Conservation (phyloP, 495 filamentous ascomycete species). For the Aspergillus homomorphus region DNA sequence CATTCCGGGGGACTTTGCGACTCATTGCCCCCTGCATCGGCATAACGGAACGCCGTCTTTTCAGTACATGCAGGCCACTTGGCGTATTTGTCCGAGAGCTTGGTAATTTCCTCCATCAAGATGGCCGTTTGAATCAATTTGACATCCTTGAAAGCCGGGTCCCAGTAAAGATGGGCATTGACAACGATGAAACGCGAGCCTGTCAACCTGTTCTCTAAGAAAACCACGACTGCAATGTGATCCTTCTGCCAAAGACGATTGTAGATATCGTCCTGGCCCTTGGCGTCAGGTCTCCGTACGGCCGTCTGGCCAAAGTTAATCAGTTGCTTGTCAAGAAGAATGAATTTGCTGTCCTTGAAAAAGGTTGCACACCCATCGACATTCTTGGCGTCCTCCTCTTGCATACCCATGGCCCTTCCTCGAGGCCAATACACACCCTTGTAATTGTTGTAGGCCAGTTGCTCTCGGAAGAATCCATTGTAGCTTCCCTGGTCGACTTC, state of each 20-base stretch:
- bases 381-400: conserved; percentile 74
- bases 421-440: conserved; percentile 90
- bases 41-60: conserved; percentile 69
- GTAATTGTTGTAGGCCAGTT: conserved; percentile 81
- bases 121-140: conserved; percentile 94
- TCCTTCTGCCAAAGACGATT: conserved; percentile 98
- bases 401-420: conserved; percentile 83
- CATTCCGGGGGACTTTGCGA: conserved; percentile 50
- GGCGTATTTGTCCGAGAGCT: conserved; percentile 76
- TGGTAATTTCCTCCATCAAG: conserved; percentile 83
- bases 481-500: conserved; percentile 89
- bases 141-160: conserved; percentile 84
- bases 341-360: conserved; percentile 88
- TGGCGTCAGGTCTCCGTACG: conserved; percentile 91
- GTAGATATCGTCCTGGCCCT: conserved; percentile 91
- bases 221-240: conserved; percentile 85
- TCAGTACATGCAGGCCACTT: conserved; percentile 72
- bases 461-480: conserved; percentile 80
- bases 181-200: conserved; percentile 86
- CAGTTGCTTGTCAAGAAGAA: conserved; percentile 86
- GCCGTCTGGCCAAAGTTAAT: conserved; percentile 89
- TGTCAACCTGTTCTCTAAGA: conserved; percentile 85
- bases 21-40: conserved; percentile 52
- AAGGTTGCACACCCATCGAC: conserved; percentile 97
- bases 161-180: conserved; percentile 94